Evolutionary conservation across 2,329 filamentous ascomycete species (phyloP).

Genomic region (Venturia oleaginea): DNA sequence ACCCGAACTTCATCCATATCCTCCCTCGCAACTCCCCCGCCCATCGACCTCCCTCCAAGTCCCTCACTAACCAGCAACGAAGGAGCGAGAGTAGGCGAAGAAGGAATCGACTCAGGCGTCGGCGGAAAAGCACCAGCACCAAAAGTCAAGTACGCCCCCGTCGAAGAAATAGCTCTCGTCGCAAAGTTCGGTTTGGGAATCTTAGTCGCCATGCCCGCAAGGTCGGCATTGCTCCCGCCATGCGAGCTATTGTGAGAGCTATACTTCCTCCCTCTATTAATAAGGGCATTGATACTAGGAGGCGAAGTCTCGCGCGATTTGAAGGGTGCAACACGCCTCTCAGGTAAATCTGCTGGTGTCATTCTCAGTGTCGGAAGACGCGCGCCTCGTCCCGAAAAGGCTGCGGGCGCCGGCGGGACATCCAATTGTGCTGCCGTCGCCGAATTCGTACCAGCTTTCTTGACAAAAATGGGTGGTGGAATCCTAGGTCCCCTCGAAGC

Average conservation of each 20-base stretch:
- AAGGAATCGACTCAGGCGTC: not conserved
- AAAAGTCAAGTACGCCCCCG: not conserved
- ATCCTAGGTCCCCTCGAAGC: not conserved
- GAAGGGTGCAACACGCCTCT: too few species aligned
- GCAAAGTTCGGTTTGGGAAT: not conserved
- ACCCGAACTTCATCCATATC: not conserved
- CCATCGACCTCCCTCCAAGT: not conserved
- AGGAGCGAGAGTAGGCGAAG: not conserved
- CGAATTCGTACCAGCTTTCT: not conserved
- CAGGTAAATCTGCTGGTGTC: too few species aligned
- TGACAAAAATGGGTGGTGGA: not conserved
- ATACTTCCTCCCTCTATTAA: not conserved
- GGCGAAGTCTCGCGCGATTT: not conserved
- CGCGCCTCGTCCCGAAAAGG: not conserved
- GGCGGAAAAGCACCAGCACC: not conserved
- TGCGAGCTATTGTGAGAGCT: not conserved
- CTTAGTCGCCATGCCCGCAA: not conserved
- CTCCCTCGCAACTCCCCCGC: not conserved
- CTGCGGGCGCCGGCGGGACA: not conserved
- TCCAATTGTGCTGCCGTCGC: not conserved
- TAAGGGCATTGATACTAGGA: not conserved
- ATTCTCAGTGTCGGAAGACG: not conserved
- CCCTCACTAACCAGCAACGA: not conserved
- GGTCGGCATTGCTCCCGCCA: not conserved
- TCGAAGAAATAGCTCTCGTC: not conserved